phyloP scores from a whole-genome alignment of 2,329 filamentous ascomycete species.

The Endoconidiophora laricicola region DNA sequence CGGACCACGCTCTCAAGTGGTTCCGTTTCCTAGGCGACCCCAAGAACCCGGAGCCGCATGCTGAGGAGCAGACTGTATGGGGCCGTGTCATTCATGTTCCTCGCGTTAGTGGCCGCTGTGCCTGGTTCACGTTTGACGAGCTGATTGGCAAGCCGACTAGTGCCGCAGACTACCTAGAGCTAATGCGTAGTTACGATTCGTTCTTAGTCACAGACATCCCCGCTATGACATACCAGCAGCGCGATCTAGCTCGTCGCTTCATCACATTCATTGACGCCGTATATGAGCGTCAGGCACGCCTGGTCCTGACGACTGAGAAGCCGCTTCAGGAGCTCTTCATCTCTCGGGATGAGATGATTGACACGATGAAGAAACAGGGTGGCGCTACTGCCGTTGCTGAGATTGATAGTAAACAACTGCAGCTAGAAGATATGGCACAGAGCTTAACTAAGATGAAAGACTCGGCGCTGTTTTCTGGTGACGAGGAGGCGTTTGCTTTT shows the following conservation, averaged over 20 bases:
- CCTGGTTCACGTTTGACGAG: slow-evolving; percentile 85
- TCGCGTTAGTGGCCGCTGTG: slow-evolving; percentile 69
- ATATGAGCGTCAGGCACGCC: slow-evolving; percentile 83
- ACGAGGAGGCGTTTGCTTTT: slow-evolving; percentile 95
- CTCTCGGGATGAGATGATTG: slow-evolving; percentile 50
- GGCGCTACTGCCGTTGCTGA: slow-evolving; percentile 52
- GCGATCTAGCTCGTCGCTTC: slow-evolving; percentile 80
- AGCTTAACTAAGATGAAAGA: slow-evolving; percentile 74
- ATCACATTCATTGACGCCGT: slow-evolving; percentile 97
- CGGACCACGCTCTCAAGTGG: slow-evolving; percentile 81
- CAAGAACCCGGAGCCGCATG: slow-evolving; percentile 55
- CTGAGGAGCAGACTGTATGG: slow-evolving; percentile 74
- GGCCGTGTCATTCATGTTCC: slow-evolving; percentile 80
- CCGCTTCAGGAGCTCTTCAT: slow-evolving; percentile 77
- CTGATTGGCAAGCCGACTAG: slow-evolving; percentile 77
- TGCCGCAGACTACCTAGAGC: slow-evolving; percentile 86
- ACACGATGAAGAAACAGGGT: slow-evolving; percentile 36
- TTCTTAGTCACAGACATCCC: slow-evolving; percentile 88
- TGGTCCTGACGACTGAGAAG: slow-evolving; percentile 80
- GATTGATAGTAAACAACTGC: slow-evolving; percentile 22
- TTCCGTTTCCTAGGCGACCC: slow-evolving; percentile 86
- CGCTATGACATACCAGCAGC: slow-evolving; percentile 71
- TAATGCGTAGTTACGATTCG: slow-evolving; percentile 76
- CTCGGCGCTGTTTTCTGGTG: slow-evolving; percentile 75
- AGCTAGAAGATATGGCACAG: slow-evolving; percentile 78